A percentile compares a stretch with the other conserved stretches of the same genome.
phyloP scores from a whole-genome alignment of 176 grass and related monocot species.

The Coix lacrymajobi region DNA sequence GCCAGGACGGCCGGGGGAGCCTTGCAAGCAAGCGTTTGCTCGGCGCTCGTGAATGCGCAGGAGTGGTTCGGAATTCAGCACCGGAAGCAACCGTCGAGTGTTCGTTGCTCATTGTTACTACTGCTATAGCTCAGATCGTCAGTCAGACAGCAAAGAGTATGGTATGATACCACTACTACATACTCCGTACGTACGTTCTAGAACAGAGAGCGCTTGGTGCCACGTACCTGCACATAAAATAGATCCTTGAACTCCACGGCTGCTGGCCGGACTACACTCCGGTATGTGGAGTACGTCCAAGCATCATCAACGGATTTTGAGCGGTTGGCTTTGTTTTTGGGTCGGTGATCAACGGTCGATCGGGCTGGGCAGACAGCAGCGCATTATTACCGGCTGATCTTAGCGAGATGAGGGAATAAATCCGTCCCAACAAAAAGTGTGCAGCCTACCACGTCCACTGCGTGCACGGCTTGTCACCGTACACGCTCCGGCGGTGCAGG shows the following conservation, averaged over 20 bases:
- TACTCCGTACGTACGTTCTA: background rate
- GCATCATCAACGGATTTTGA: background rate
- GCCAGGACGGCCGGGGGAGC: background rate
- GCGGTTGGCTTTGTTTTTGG: too few relatives aligned
- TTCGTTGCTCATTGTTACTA: too few relatives aligned
- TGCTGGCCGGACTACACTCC: background rate
- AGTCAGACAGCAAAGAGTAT: background rate
- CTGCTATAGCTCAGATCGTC: too few relatives aligned
- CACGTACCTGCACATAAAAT: background rate
- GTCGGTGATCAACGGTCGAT: too few relatives aligned
- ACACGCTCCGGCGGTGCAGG: background rate
- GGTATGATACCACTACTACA: background rate
- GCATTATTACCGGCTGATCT: too few relatives aligned
- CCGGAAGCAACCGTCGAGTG: background rate
- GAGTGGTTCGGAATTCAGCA: constrained; percentile 24
- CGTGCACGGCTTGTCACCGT: background rate
- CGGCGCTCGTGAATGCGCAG: background rate
- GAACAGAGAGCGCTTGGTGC: background rate
- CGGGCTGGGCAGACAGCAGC: too few relatives aligned
- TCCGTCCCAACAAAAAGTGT: background rate
- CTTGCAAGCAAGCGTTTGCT: too few relatives aligned
- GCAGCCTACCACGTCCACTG: background rate
- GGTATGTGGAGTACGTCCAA: background rate
- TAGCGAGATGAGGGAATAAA: background rate
- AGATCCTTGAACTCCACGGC: background rate